A percentile compares a stretch with the other conserved stretches of the same genome.
phyloP scores from a whole-genome alignment of 2,329 filamentous ascomycete species.

The Pseudogymnoascus sp. region DNA sequence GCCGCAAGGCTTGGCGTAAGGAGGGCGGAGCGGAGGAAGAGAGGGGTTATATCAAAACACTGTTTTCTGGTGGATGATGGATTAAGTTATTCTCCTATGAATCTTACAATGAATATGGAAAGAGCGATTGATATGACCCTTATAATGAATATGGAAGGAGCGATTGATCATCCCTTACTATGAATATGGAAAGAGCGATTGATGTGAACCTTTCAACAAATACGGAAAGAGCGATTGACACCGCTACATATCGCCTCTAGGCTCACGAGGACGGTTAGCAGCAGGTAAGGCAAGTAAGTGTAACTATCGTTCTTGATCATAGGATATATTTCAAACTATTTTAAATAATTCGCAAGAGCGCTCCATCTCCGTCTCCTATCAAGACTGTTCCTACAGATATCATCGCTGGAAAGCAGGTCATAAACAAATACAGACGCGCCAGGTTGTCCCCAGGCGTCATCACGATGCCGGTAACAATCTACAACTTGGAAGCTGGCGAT shows the following conservation, averaged over 20 bases:
- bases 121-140: neutral
- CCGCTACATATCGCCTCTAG: neutral
- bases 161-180: too few relatives aligned
- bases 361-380: neutral
- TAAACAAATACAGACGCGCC: constrained; percentile 11
- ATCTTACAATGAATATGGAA: neutral
- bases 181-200: too few relatives aligned
- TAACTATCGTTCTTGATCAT: neutral
- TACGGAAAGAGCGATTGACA: too few relatives aligned
- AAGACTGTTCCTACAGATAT: constrained; percentile 13
- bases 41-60: neutral
- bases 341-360: neutral
- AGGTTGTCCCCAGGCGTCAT: neutral
- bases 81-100: neutral
- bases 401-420: constrained; percentile 13
- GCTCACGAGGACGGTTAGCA: neutral
- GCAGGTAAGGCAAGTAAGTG: neutral
- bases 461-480: constrained; percentile 9
- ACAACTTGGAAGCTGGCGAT: constrained; percentile 31
- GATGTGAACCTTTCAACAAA: too few relatives aligned
- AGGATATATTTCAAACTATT: constrained; percentile 9
- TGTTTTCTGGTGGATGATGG: neutral
- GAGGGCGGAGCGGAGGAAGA: neutral
- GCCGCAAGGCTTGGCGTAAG: neutral
- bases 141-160: too few relatives aligned